Conservation (phyloP, 2,329 filamentous ascomycete genomes). For the Fusarium sarcochroum region DNA sequence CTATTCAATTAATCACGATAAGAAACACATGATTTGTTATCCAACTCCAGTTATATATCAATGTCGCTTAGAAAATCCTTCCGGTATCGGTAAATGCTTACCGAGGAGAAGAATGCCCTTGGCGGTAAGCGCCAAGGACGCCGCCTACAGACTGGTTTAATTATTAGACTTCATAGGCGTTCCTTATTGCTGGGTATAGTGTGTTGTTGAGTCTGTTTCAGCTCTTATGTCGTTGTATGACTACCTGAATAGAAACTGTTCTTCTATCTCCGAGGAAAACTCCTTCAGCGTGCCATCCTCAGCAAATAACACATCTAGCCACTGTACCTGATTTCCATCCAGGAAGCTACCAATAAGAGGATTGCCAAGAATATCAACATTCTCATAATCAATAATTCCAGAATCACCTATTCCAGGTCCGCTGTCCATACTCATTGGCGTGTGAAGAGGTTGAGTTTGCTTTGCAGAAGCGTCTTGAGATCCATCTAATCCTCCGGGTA, state of each 20-base stretch:
- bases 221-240: no score
- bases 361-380: constrained; percentile 45
- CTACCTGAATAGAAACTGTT: constrained; percentile 43
- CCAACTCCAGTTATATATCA: not conserved
- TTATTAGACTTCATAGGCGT: no score
- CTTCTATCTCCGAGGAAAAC: constrained; percentile 49
- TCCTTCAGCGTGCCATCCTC: constrained; percentile 47
- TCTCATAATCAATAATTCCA: constrained; percentile 28
- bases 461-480: not conserved
- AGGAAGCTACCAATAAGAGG: constrained; percentile 49
- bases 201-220: no score
- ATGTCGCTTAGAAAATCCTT: not conserved
- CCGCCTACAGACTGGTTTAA: not conserved
- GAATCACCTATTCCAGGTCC: not conserved
- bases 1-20: not conserved
- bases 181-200: no score
- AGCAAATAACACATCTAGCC: constrained; percentile 44
- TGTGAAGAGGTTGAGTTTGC: constrained; percentile 5
- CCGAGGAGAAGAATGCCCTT: not conserved
- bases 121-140: not conserved
- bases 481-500: not conserved
- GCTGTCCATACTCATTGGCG: constrained; percentile 13
- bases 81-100: not conserved
- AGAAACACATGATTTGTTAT: not conserved
- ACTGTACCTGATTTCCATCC: constrained; percentile 47